A percentile compares a stretch with the other conserved stretches of the same genome.
phyloP scores from a whole-genome alignment of 2,329 filamentous ascomycete species.

The Aspergillus japonicus region DNA sequence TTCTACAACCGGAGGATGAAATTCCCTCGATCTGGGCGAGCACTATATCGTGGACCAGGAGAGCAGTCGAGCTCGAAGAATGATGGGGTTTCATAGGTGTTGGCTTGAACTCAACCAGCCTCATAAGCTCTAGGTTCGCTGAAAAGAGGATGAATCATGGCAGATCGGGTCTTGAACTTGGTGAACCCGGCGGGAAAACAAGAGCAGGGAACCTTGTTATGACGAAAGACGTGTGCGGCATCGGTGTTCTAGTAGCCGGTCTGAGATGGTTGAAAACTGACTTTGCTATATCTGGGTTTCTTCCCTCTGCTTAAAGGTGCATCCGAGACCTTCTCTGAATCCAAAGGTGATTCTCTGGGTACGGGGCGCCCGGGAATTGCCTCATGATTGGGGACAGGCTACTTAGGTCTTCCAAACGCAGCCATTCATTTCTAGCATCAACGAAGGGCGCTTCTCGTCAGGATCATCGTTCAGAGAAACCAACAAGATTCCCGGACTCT shows the following conservation, averaged over 20 bases:
- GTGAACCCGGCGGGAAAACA: background rate
- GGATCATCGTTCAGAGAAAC: background rate
- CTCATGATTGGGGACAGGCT: background rate
- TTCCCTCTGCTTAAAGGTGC: background rate
- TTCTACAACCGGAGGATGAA: slow-evolving; percentile 27
- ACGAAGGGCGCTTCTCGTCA: background rate
- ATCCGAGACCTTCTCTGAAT: background rate
- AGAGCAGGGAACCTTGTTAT: background rate
- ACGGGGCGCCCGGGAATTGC: background rate
- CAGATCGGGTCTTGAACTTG: background rate
- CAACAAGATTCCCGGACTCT: background rate
- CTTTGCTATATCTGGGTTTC: background rate
- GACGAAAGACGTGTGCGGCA: background rate
- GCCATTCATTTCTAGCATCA: background rate
- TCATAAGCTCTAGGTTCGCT: background rate
- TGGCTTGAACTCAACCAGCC: background rate
- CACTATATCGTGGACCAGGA: slow-evolving; percentile 29
- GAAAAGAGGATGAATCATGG: background rate
- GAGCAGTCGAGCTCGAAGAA: slow-evolving; percentile 22
- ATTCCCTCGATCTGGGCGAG: slow-evolving; percentile 28
- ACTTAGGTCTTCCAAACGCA: background rate
- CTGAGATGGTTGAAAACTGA: background rate
- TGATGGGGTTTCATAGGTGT: background rate
- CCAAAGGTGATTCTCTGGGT: background rate
- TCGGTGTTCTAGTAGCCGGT: background rate